phyloP scores from a whole-genome alignment of 2,329 filamentous ascomycete genomes.

The Monosporascus sp. region DNA sequence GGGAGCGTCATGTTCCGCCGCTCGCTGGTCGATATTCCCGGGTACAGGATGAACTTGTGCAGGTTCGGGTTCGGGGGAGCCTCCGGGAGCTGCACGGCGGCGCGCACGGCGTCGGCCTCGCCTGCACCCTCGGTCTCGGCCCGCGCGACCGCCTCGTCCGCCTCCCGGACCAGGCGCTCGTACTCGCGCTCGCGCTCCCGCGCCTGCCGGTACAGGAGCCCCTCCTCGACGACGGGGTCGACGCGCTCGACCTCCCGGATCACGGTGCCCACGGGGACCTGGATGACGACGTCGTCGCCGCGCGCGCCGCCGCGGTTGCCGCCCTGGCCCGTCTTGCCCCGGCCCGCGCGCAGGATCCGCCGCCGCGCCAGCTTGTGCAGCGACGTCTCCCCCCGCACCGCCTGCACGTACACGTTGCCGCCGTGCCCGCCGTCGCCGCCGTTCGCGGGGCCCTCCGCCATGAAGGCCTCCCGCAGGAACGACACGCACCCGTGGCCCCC shows the following conservation, averaged over 20 bases:
- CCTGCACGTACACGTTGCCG: conserved; percentile 91
- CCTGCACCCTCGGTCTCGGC: conserved; percentile 33
- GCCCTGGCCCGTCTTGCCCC: conserved; percentile 74
- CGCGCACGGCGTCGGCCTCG: conserved; percentile 9
- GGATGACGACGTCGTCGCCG: conserved; percentile 81
- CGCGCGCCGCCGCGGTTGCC: conserved; percentile 68
- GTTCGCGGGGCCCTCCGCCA: conserved; percentile 85
- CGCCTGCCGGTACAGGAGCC: conserved; percentile 29
- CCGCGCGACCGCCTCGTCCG: conserved; percentile 34
- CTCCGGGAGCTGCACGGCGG: conserved; percentile 27
- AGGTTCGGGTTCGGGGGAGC: conserved; percentile 38
- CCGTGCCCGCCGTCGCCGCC: conserved; percentile 91
- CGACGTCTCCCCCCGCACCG: conserved; percentile 83
- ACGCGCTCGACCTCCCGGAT: conserved; percentile 74
- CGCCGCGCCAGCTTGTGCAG: conserved; percentile 83
- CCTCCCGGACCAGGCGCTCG: conserved; percentile 19
- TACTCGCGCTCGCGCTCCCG: conserved; percentile 32
- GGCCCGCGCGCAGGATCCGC: conserved; percentile 67
- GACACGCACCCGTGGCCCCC: conserved; percentile 93
- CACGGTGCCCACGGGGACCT: conserved; percentile 89
- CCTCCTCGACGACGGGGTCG: conserved; percentile 70
- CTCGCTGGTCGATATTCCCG: conserved; percentile 68
- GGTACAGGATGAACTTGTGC: conserved; percentile 83
- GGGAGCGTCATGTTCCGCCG: conserved; percentile 50
- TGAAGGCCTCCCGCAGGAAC: conserved; percentile 85